These are phyloP conservation scores for Caryopteris hybrid DNA, from an alignment of 305 asterid species.

Conservation along the genomic window DNA sequence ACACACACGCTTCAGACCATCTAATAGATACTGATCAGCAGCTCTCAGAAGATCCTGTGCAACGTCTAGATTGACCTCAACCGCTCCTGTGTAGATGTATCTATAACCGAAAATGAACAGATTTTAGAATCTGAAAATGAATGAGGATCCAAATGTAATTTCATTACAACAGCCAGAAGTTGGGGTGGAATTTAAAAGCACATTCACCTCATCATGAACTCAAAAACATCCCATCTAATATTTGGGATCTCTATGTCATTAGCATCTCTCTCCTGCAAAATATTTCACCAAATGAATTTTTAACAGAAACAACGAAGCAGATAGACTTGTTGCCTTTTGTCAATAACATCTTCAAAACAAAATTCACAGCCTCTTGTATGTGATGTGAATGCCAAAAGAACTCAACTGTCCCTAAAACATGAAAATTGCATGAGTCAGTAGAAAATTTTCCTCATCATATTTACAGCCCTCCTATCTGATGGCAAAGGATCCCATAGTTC, in stretches of 20 bases:
- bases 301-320: neutral
- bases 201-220: conserved; percentile 94
- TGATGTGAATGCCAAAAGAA: no score
- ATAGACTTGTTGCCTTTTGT: neutral
- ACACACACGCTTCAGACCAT: conserved; percentile 93
- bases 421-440: no score
- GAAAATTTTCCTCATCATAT: no score
- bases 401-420: no score
- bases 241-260: conserved; percentile 96
- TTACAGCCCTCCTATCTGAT: neutral
- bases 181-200: neutral
- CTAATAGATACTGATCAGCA: conserved; percentile 94
- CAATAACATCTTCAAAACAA: neutral
- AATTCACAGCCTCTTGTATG: no score
- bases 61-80: conserved; percentile 68
- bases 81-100: conserved; percentile 91
- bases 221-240: conserved; percentile 94
- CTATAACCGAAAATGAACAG: conserved; percentile 34
- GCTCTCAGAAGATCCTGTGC: conserved; percentile 97
- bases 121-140: neutral
- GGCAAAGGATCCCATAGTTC: neutral
- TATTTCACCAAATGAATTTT: neutral
- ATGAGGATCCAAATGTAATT: neutral
- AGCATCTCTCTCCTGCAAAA: conserved; percentile 92
- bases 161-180: neutral